phyloP scores from a whole-genome alignment of 2,329 filamentous ascomycete species.

The Trichoderma sp. region DNA sequence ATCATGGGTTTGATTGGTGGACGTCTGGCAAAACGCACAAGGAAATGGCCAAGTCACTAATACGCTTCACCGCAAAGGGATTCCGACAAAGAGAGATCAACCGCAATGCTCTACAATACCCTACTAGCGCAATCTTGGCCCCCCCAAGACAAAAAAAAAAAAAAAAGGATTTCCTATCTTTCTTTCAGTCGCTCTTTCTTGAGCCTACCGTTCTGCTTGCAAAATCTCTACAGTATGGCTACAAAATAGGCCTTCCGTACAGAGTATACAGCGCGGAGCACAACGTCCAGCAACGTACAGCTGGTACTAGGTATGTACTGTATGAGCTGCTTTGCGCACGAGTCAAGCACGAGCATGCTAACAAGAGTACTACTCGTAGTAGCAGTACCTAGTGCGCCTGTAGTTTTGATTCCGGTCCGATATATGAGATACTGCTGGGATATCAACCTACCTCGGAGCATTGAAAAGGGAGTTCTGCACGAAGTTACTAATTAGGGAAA shows the following conservation, averaged over 20 bases:
- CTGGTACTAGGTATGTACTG: not conserved
- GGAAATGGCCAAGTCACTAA: not conserved
- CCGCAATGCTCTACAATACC: not conserved
- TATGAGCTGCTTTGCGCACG: constrained; percentile 5
- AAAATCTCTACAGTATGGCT: not conserved
- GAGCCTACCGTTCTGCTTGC: not conserved
- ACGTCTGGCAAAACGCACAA: not conserved
- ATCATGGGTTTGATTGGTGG: constrained; percentile 22
- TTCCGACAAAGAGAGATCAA: not conserved
- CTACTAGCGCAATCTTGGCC: not conserved
- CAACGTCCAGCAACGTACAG: not conserved
- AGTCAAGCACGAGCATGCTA: constrained; percentile 25
- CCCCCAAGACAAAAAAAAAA: too few species aligned
- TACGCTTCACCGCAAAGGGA: not conserved
- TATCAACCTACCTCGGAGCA: constrained; percentile 20
- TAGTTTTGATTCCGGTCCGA: constrained; percentile 23
- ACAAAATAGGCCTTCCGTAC: not conserved
- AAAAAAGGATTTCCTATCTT: not conserved
- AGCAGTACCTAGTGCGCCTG: not conserved
- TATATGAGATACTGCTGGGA: constrained; percentile 1
- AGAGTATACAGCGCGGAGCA: not conserved
- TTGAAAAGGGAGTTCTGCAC: constrained; percentile 17
- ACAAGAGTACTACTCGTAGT: constrained; percentile 5
- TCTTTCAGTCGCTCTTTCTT: not conserved
- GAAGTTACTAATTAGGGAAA: constrained; percentile 18